These are phyloP conservation scores for Pseudozyma tsukubaensis DNA, from an alignment of 1,284 basidiomycete species.

Conservation along the genomic window DNA sequence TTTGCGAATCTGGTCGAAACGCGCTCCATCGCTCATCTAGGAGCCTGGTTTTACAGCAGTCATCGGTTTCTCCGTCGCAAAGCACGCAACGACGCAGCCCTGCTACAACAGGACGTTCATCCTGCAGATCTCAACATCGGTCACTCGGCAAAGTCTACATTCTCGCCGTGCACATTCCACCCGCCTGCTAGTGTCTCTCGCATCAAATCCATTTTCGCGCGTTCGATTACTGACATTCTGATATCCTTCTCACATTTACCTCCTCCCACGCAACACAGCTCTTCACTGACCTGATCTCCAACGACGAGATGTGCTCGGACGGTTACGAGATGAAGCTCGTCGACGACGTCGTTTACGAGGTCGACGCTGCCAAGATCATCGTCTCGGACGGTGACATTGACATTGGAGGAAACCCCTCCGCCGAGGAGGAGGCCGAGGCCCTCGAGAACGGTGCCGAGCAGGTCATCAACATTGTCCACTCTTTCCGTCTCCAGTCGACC, in stretches of 20 bases:
- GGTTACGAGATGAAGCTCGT: constrained; percentile 76
- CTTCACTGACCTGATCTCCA: constrained; percentile 77
- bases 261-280: constrained; percentile 71
- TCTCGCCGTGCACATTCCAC: too few relatives aligned
- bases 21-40: too few relatives aligned
- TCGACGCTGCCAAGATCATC: constrained; percentile 82
- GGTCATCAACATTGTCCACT: constrained; percentile 93
- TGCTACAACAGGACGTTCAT: too few relatives aligned
- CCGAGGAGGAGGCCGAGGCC: constrained; percentile 86
- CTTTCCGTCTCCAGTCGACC: constrained; percentile 88
- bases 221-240: constrained; percentile 4
- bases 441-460: constrained; percentile 80
- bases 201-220: too few relatives aligned
- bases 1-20: too few relatives aligned
- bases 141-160: too few relatives aligned
- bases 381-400: constrained; percentile 87
- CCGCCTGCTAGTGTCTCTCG: too few relatives aligned
- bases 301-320: constrained; percentile 81
- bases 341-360: constrained; percentile 89
- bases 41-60: too few relatives aligned
- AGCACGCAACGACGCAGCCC: too few relatives aligned
- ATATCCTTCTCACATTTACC: not conserved
- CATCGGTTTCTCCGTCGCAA: too few relatives aligned
- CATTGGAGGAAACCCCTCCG: constrained; percentile 80
- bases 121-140: too few relatives aligned